Base-by-base conservation (phyloP, 2,329 filamentous ascomycete species). In the Lasiodiplodia sp. region DNA sequence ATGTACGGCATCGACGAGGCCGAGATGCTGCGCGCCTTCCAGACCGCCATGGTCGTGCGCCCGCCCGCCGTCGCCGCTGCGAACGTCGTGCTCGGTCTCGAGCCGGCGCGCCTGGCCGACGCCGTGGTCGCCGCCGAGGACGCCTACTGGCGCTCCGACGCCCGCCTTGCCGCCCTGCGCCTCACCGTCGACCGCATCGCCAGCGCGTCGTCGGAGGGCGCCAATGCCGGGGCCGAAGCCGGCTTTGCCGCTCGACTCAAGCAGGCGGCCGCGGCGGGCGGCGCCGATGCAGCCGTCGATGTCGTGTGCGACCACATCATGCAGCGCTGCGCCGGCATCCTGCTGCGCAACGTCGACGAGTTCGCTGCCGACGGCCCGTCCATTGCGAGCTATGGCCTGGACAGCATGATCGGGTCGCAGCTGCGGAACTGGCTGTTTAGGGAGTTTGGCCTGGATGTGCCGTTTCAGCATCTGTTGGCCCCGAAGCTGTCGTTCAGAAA, bases 11-110 rank as follows among this genome's bases (percentile, higher is more conserved):
- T 87, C 14, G 85, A 84, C 3, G 85, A 87, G 73, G 77, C 79
- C 4, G 84, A 86, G 66, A 73, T 87, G 18, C 84, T 86, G 71
- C 82, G 85, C 71, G 81, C 84, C 77, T 84, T 87, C 69, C 78
- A 85, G 10, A 8, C 25, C 11, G 52, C 52, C 5, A 28, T 55
- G 23, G 11, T 23, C 23, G 23, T 23, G 23, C 23, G 23, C 23
- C 23, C 23, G 23, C 23, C 23, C 23, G 23, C 23, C 23, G 23
- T 23, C 23, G 51, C 51, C 23, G 52, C 25, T 14, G 25, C 12
- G 12, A 4, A 51, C 23, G n/a, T 57, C 23, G 14, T 57, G 6
- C 25, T 57, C 18, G 53, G 53, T 25, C 23, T 57, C 18, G 53
- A 57, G 53, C 25, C 53, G 18, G 53, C 53, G 18, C 18, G 18